Base-by-base conservation (phyloP, 768 basidiomycete genomes). In the Phanerodontia chrysosporium region DNA sequence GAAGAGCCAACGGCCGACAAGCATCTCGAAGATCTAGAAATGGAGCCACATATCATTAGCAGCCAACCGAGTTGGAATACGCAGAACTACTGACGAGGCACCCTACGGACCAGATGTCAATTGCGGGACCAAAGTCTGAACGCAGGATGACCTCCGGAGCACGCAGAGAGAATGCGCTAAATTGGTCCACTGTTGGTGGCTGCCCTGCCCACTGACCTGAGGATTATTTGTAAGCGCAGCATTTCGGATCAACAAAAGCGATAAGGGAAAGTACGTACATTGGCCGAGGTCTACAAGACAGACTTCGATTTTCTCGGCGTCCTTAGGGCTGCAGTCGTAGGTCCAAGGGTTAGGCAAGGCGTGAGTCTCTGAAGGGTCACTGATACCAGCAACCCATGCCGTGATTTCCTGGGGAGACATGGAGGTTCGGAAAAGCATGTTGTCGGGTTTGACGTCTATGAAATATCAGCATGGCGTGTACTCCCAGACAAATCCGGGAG, bases 21-120 rank as follows among this genome's bases (percentile, higher is more conserved):
- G 61, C 6, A 70, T 63, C 58, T 72, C 70, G 49, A 69, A 72
- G 13, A 63, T 57, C 62, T 70, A 48, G n/a, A 21, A 25, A 42
- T 18, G 10, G 16, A 4, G 10, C 6, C 39, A 35, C 7, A 35
- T 35, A 35, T 13, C 6, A 35, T 13, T 6, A 35, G 32, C 32
- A 35, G 13, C 6, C 7, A 35, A 35, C 13, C 13, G 32, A 35
- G 32, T 13, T 35, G 32, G 7, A 6, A 35, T n/a, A n/a, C n/a
- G 32, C 32, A 7, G 32, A 6, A 35, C 32, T 21, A 60, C 67
- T 22, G 46, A 69, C 70, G 36, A 72, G 25, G 42, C 70, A 73
- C 9, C 72, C 70, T 16, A 73, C 35, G 46, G 68, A 67, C 72
- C 72, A 73, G 27, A 73, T 66, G 55, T 71, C 69, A 3, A 67